Evolutionary conservation across 352 stramenopile genomes (phyloP).

Genomic region (Globisporangium yorkense): DNA sequence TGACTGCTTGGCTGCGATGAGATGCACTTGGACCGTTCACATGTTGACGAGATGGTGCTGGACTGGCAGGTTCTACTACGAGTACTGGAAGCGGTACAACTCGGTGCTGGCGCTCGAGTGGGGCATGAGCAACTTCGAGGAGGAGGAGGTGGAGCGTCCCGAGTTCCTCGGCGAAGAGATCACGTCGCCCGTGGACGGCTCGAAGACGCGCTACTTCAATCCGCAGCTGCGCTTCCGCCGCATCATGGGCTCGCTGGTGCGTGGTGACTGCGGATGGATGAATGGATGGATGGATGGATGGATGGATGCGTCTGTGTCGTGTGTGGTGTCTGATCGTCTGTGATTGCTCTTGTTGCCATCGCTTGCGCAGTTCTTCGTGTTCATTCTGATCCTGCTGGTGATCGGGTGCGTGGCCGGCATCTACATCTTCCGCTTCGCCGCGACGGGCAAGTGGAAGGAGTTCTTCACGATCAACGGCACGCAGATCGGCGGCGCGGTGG

Average conservation of each 20-base stretch:
- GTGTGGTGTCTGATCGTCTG: no score
- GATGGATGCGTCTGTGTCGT: no score
- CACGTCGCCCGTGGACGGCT: neutral
- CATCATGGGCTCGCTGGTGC: slow-evolving; percentile 63
- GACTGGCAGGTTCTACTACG: slow-evolving; percentile 53
- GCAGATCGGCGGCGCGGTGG: slow-evolving; percentile 40
- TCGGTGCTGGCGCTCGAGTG: slow-evolving; percentile 68
- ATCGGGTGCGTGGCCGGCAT: slow-evolving; percentile 62
- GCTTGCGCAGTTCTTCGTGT: slow-evolving; percentile 49
- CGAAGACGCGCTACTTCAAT: no score
- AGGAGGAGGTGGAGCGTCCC: slow-evolving; percentile 60
- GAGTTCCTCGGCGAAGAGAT: slow-evolving; percentile 74
- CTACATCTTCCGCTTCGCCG: slow-evolving; percentile 65
- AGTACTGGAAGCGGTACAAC: slow-evolving; percentile 83
- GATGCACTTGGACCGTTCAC: no score
- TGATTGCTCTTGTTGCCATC: neutral
- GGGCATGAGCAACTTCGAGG: slow-evolving; percentile 78
- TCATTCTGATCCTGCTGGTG: slow-evolving; percentile 64
- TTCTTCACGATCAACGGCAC: slow-evolving; percentile 51
- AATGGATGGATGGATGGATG: neutral
- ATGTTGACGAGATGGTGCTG: neutral
- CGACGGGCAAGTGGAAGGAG: slow-evolving; percentile 43
- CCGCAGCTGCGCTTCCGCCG: slow-evolving; percentile 45
- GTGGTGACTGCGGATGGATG: neutral
- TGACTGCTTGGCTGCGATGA: neutral